These are phyloP conservation scores for Malbranchea cinnamomea DNA, from an alignment of 2,329 filamentous ascomycete genomes.

Conservation along the genomic window DNA sequence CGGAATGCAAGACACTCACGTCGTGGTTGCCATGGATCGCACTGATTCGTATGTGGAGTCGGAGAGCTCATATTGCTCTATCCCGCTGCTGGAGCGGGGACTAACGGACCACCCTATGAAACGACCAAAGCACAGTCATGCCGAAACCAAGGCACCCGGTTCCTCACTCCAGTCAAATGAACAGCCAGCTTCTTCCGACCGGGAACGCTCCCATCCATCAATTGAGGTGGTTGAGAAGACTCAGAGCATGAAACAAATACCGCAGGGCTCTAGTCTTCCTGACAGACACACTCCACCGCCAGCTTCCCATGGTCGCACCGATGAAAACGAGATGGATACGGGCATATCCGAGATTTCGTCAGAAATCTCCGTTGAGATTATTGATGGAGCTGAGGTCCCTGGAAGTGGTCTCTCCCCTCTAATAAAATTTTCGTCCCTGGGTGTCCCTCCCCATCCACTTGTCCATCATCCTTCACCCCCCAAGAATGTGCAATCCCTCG, in stretches of 20 bases:
- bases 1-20: too few relatives aligned
- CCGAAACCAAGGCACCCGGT: too few relatives aligned
- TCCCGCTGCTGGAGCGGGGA: slow-evolving; percentile 59
- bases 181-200: not conserved
- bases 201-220: slow-evolving; percentile 32
- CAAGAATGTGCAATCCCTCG: slow-evolving; percentile 27
- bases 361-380: slow-evolving; percentile 33
- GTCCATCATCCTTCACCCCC: slow-evolving; percentile 32
- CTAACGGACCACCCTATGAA: slow-evolving; percentile 35
- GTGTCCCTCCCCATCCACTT: slow-evolving; percentile 30
- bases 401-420: slow-evolving; percentile 20
- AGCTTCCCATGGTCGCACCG: slow-evolving; percentile 10
- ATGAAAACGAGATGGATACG: slow-evolving; percentile 34
- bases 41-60: slow-evolving; percentile 42
- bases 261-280: slow-evolving; percentile 28
- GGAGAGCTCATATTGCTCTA: slow-evolving; percentile 59
- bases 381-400: slow-evolving; percentile 24
- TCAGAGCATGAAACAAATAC: slow-evolving; percentile 35
- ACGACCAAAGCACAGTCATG: slow-evolving; percentile 19
- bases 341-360: slow-evolving; percentile 40
- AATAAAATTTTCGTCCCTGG: slow-evolving; percentile 22
- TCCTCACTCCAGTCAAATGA: not conserved
- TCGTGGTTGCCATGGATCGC: slow-evolving; percentile 7
- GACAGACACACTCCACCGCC: not conserved
- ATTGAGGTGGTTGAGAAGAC: slow-evolving; percentile 37